Evolutionary conservation across 2,329 filamentous ascomycete species (phyloP).

Genomic region (Acephala macrosclerotiorum): DNA sequence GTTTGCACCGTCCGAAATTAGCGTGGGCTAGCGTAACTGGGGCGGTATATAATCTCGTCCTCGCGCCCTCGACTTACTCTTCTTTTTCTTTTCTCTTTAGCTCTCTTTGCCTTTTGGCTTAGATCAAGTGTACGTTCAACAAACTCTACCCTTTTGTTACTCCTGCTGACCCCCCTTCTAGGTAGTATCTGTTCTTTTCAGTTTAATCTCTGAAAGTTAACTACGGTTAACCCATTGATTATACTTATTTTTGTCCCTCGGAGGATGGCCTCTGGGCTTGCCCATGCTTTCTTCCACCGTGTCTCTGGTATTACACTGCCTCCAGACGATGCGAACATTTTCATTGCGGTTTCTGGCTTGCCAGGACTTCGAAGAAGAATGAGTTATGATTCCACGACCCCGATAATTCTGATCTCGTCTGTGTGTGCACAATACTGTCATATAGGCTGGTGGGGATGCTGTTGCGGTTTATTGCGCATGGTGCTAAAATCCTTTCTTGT

Average conservation of each 20-base stretch:
- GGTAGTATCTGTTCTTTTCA: slow-evolving; percentile 81
- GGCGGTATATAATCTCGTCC: neutral
- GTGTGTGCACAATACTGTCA: no score
- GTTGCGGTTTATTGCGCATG: no score
- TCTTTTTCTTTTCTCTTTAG: slow-evolving; percentile 17
- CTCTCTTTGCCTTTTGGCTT: slow-evolving; percentile 23
- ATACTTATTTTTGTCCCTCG: slow-evolving; percentile 77
- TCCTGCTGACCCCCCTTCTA: neutral
- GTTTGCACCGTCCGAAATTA: neutral
- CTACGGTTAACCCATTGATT: slow-evolving; percentile 78
- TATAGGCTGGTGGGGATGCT: no score
- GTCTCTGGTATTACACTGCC: slow-evolving; percentile 80
- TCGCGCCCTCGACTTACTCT: neutral
- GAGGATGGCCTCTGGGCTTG: slow-evolving; percentile 73
- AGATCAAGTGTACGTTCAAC: slow-evolving; percentile 50
- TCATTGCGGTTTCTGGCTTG: slow-evolving; percentile 63
- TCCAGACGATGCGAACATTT: slow-evolving; percentile 73
- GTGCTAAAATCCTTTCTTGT: no score
- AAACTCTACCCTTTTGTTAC: neutral
- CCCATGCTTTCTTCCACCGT: slow-evolving; percentile 70
- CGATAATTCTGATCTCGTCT: no score
- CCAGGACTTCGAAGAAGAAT: slow-evolving; percentile 64
- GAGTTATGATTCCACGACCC: neutral
- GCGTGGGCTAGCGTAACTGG: neutral
- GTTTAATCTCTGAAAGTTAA: slow-evolving; percentile 93